Base-by-base conservation (phyloP, 2,329 filamentous ascomycete species). In the Trichoderma sp. region DNA sequence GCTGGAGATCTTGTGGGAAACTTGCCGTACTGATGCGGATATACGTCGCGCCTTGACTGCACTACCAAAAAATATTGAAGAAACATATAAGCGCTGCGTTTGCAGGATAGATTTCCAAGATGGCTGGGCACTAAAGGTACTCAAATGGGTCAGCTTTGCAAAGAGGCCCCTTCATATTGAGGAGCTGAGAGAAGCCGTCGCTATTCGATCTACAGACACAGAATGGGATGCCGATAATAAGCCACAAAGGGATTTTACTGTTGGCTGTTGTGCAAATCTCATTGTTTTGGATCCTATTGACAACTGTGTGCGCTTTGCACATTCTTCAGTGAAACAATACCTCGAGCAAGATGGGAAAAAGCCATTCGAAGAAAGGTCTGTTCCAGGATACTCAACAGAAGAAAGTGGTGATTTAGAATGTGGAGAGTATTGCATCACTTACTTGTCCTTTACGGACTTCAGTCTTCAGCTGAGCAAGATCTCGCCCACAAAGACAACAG, bases 301-400 rank as follows among this genome's bases (percentile, higher is more conserved):
- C 30, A 58, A 58, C 11, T 58, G 30, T 58, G 54, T 58, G 8
- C 54, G 54, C 18, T 58, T 58, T 37, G 54, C 54, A 58, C 54
- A 58, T 37, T 37, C 54, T 5, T 58, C 54, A 11, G 54, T 58
- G 11, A 58, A 58, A 14, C 54, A 58, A 58, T 58, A 37, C 24
- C 54, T 58, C 7, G 54, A 58, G 30, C 30, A 58, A 34, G 54
- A 58, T 14, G 1, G 18, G 13, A 58, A 24, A 24, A 58, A 10
- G 14, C 1, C 10, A 13, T 1, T 14, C 14, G 8, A 16, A 3
- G 54, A 58, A 37, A 37, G 30, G n/a, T 24, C 1, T 14, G n/a
- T 58, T 21, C n/a, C 18, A 13, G 54, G 30, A 37, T 58, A 58
- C 21, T 11, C n/a, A 37, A 16, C 54, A 58, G 32, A 58, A 24